Evolutionary conservation across 345 rosid genomes (phyloP).

Genomic region (Acer negundo): DNA sequence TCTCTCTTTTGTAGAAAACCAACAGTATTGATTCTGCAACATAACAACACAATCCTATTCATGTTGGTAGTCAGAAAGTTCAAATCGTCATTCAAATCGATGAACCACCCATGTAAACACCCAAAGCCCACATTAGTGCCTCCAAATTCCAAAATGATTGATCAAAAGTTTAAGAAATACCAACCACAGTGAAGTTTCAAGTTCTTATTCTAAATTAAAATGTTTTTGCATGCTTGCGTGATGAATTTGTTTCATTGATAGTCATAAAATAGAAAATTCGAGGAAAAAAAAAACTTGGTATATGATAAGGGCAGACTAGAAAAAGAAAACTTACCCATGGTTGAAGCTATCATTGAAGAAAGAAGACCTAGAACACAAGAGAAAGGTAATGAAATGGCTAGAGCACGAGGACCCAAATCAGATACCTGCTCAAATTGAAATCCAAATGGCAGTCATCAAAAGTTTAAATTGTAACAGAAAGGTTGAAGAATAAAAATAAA

Average conservation of each 20-base stretch:
- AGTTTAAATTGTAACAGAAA: not conserved
- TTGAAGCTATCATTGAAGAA: constrained; percentile 54
- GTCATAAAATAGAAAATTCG: not conserved
- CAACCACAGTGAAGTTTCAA: not conserved
- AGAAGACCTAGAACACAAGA: constrained; percentile 53
- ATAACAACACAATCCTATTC: not conserved
- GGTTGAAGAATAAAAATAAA: not conserved
- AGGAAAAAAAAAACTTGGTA: not conserved
- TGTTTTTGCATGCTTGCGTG: not conserved
- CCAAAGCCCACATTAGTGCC: not conserved
- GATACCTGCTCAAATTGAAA: constrained; percentile 37
- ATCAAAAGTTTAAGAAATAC: not conserved
- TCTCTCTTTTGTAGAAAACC: not conserved
- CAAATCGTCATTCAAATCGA: not conserved
- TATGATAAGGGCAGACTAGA: not conserved
- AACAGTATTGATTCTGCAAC: not conserved
- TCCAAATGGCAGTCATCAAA: constrained; percentile 3
- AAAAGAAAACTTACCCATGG: constrained; percentile 42
- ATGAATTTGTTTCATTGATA: not conserved
- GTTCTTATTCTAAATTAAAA: not conserved
- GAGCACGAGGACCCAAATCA: constrained; percentile 48
- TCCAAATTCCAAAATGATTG: not conserved
- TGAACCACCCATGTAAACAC: not conserved
- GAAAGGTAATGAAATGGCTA: constrained; percentile 50
- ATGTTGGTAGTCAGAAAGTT: not conserved